These are phyloP conservation scores for Alternaria hordeiaustralica DNA, from an alignment of 2,329 filamentous ascomycete species.

Conservation along the genomic window DNA sequence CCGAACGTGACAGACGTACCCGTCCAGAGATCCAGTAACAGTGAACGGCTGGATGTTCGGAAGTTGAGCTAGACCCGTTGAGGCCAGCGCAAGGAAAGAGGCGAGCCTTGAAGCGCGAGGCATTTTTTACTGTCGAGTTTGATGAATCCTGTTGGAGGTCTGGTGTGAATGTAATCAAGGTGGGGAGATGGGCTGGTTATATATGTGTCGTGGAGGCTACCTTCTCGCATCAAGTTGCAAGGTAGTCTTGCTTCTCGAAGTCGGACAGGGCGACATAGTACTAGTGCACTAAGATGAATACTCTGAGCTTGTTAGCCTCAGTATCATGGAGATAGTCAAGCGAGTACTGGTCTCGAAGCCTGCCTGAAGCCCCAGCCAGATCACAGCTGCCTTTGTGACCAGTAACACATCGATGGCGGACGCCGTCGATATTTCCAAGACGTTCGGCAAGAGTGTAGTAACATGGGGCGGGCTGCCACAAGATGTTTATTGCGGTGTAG, in stretches of 20 bases:
- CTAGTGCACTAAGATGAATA: not conserved
- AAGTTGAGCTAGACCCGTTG: constrained; percentile 26
- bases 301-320: not conserved
- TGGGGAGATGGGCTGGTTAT: constrained; percentile 4
- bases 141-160: not conserved
- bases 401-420: constrained; percentile 5
- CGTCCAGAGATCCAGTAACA: constrained; percentile 38
- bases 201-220: constrained; percentile 12
- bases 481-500: not conserved
- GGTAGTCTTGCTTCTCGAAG: not conserved
- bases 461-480: constrained; percentile 3
- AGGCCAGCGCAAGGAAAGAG: constrained; percentile 27
- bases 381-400: constrained; percentile 1
- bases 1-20: constrained; percentile 19
- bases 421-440: constrained; percentile 38
- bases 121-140: constrained; percentile 18
- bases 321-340: not conserved
- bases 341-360: constrained; percentile 14
- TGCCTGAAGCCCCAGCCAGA: not conserved
- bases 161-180: not conserved
- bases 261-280: not conserved
- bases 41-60: constrained; percentile 33
- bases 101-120: constrained; percentile 21
- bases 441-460: constrained; percentile 15
- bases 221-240: not conserved